These are phyloP conservation scores for Ceratobasidium sp. DNA, from an alignment of 1,284 basidiomycete species.

Conservation along the genomic window DNA sequence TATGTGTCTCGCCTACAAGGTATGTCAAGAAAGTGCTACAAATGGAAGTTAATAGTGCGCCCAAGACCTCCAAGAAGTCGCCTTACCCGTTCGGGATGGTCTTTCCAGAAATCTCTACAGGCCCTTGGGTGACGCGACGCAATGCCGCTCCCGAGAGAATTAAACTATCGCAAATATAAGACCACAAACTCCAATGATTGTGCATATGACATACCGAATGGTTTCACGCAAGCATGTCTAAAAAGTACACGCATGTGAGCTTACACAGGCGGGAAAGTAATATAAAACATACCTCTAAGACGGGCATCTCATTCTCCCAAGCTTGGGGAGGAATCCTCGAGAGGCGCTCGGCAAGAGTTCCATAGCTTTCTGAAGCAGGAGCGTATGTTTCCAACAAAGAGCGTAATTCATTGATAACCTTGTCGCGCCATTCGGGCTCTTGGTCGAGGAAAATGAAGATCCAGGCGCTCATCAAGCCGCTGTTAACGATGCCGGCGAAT, in stretches of 20 bases:
- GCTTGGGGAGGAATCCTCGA: conserved; percentile 20
- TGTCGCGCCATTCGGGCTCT: conserved; percentile 25
- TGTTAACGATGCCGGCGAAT: conserved; percentile 31
- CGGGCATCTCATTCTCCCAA: conserved; percentile 31
- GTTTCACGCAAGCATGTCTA: conserved; percentile 31
- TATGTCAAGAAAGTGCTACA: conserved; percentile 19
- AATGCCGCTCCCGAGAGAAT: background rate
- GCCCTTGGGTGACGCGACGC: conserved; percentile 3
- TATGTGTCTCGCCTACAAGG: conserved; percentile 17
- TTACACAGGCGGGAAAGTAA: background rate
- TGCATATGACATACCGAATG: conserved; percentile 4
- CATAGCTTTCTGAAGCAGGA: background rate
- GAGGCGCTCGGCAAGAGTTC: background rate
- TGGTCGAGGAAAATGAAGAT: conserved; percentile 27
- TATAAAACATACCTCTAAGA: background rate
- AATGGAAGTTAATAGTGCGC: too few species aligned
- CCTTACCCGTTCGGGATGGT: conserved; percentile 17
- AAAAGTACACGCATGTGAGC: background rate
- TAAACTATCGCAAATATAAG: background rate
- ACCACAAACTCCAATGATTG: background rate
- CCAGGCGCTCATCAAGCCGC: conserved; percentile 34
- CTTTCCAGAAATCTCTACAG: conserved; percentile 11
- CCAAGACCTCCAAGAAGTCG: background rate
- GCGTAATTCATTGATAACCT: conserved; percentile 1
- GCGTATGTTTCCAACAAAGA: conserved; percentile 14